phyloP scores from a whole-genome alignment of 1,284 basidiomycete species.

The Peniophora sp. region DNA sequence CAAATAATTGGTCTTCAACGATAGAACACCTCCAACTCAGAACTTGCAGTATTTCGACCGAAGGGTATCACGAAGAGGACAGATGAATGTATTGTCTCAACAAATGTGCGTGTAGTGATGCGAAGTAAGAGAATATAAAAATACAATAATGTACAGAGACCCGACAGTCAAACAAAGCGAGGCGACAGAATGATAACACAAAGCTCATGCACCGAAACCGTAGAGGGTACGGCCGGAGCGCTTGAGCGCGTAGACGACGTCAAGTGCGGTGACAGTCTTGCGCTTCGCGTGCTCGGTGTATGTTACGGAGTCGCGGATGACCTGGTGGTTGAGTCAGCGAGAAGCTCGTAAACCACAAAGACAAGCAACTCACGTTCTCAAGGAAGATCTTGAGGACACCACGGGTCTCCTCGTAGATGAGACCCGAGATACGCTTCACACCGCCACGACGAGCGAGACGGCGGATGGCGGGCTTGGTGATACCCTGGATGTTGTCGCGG shows the following conservation, averaged over 20 bases:
- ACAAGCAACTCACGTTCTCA: slow-evolving; percentile 27
- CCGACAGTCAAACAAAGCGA: background rate
- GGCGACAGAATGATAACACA: background rate
- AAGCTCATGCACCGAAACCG: slow-evolving; percentile 47
- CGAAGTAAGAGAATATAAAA: too few relatives aligned
- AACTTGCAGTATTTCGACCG: too few relatives aligned
- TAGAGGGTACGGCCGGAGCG: slow-evolving; percentile 74
- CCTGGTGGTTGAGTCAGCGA: background rate
- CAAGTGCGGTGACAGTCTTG: slow-evolving; percentile 79
- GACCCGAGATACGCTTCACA: slow-evolving; percentile 2
- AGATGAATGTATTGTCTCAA: too few relatives aligned
- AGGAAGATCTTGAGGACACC: slow-evolving; percentile 79
- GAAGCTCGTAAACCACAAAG: background rate
- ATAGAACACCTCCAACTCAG: too few relatives aligned
- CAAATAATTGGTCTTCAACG: too few relatives aligned
- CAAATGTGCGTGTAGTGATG: too few relatives aligned
- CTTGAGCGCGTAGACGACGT: slow-evolving; percentile 80
- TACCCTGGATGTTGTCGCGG: slow-evolving; percentile 77
- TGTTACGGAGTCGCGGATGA: slow-evolving; percentile 78
- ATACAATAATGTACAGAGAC: too few relatives aligned
- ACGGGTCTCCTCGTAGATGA: slow-evolving; percentile 5
- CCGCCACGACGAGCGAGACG: slow-evolving; percentile 2
- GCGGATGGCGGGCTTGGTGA: slow-evolving; percentile 1
- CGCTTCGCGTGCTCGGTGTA: slow-evolving; percentile 88
- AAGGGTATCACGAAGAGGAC: too few relatives aligned